phyloP scores from a whole-genome alignment of 176 grass and related monocot species.

The Aegilops tauschii region DNA sequence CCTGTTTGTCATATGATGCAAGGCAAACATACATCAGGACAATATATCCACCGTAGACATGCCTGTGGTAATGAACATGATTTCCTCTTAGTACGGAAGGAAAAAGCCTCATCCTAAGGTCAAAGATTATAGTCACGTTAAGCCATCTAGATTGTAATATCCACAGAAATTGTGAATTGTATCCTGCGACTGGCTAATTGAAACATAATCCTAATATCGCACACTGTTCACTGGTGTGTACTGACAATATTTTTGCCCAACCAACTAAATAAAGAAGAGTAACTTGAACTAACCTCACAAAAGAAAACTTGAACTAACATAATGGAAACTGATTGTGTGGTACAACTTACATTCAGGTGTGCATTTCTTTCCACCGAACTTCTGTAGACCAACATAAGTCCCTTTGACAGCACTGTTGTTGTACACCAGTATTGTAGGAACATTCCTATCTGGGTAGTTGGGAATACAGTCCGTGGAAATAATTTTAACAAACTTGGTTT shows the following conservation, averaged over 20 bases:
- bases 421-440: slow-evolving; percentile 95
- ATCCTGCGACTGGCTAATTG: background rate
- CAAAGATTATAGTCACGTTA: background rate
- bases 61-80: background rate
- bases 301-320: background rate
- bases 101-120: background rate
- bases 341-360: slow-evolving; percentile 91
- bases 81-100: background rate
- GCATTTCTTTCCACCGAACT: slow-evolving; percentile 79
- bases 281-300: too few relatives aligned
- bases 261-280: too few relatives aligned
- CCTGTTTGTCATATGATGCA: background rate
- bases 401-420: slow-evolving; percentile 95
- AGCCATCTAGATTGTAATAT: background rate
- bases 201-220: background rate
- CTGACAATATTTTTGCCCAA: too few relatives aligned
- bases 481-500: slow-evolving; percentile 96
- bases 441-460: slow-evolving; percentile 87
- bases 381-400: slow-evolving; percentile 73
- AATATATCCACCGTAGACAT: background rate
- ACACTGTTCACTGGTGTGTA: too few relatives aligned
- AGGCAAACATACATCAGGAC: background rate
- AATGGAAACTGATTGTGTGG: background rate
- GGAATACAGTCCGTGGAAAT: slow-evolving; percentile 93
- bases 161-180: background rate